phyloP scores from a whole-genome alignment of 495 filamentous ascomycete species.

The Talaromyces ruber region DNA sequence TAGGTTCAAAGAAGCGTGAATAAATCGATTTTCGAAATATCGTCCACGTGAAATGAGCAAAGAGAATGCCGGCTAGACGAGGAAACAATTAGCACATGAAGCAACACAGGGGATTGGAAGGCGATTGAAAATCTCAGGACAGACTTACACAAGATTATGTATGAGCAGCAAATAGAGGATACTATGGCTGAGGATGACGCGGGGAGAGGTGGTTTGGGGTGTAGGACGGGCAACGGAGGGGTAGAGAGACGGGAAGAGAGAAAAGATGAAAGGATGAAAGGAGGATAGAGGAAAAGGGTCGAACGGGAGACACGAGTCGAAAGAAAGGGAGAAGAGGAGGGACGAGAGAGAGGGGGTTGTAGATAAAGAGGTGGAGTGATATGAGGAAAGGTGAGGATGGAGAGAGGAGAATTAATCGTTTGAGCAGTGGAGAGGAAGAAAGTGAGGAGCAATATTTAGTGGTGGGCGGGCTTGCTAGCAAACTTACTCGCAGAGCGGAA shows the following conservation, averaged over 20 bases:
- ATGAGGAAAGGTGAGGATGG: constrained; percentile 7
- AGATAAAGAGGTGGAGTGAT: constrained; percentile 10
- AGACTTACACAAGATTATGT: not conserved
- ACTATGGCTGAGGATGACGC: not conserved
- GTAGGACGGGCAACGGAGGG: constrained; percentile 5
- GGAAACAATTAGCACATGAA: not conserved
- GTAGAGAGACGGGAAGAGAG: constrained; percentile 5
- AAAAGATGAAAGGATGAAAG: constrained; percentile 12
- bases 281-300: constrained; percentile 14
- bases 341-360: constrained; percentile 12
- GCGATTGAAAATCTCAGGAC: not conserved
- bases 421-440: constrained; percentile 14
- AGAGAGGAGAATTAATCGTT: constrained; percentile 8
- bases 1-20: not conserved
- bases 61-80: not conserved
- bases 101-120: not conserved
- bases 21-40: not conserved
- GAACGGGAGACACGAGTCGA: constrained; percentile 6
- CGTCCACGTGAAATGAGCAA: not conserved
- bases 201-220: not conserved
- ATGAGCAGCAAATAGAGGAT: not conserved
- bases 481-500: not conserved
- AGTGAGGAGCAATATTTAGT: constrained; percentile 9
- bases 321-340: constrained; percentile 5
- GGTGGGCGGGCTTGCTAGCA: constrained; percentile 2